Conservation (phyloP, 495 filamentous ascomycete species). For the Astrocystis sublimbata region DNA sequence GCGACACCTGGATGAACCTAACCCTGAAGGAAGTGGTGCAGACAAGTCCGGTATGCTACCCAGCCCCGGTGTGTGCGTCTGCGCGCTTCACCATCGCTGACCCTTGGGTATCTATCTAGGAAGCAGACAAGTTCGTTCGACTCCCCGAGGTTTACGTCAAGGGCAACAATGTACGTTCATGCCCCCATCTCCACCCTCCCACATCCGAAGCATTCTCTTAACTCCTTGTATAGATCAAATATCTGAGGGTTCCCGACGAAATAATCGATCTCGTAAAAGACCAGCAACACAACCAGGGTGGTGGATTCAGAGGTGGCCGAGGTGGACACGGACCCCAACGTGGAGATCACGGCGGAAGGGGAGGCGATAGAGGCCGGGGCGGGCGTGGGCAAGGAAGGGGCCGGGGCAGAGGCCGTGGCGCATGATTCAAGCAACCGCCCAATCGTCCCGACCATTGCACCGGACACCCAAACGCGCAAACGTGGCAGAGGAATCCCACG, state of each 20-base stretch:
- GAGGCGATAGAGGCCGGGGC: conserved; percentile 51
- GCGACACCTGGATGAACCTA: conserved; percentile 99
- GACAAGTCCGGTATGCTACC: conserved; percentile 67
- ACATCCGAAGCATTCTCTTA: not conserved
- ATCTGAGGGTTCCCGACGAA: conserved; percentile 91
- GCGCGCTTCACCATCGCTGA: not conserved
- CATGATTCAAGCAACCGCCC: conserved; percentile 19
- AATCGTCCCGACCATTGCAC: not conserved
- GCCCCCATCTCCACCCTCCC: not conserved
- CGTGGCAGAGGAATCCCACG: not conserved
- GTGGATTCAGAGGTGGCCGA: conserved; percentile 63
- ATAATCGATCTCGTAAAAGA: conserved; percentile 93
- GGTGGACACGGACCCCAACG: conserved; percentile 62
- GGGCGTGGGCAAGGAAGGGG: conserved; percentile 56
- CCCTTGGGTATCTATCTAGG: conserved; percentile 41
- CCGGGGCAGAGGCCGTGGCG: conserved; percentile 52
- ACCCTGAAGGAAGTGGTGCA: conserved; percentile 97
- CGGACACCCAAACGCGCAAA: not conserved
- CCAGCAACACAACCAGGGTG: conserved; percentile 69
- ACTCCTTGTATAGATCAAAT: conserved; percentile 77
- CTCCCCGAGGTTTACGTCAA: conserved; percentile 93
- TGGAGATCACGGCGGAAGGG: conserved; percentile 61
- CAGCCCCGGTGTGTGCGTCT: not conserved
- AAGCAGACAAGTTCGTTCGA: conserved; percentile 89
- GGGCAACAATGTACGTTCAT: conserved; percentile 80